Conservation (phyloP, 129 eudicot genomes). For the Lactuca saligna region DNA sequence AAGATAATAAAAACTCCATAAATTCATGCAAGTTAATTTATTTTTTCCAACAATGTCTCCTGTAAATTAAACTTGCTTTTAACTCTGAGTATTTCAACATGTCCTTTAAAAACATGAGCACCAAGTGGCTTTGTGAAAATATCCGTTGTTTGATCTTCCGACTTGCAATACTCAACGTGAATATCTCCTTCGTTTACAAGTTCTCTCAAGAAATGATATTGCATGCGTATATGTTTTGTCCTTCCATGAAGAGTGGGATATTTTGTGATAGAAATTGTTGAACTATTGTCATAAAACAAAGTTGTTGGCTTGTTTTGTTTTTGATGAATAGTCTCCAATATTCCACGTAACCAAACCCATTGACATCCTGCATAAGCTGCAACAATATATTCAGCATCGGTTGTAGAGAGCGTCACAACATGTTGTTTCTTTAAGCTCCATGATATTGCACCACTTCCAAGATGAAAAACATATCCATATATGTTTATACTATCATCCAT, state of each 20-base stretch:
- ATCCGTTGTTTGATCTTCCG: background rate
- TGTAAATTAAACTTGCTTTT: too few species aligned
- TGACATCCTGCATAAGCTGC: too few species aligned
- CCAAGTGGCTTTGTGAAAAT: too few species aligned
- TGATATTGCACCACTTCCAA: background rate
- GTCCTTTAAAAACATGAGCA: too few species aligned
- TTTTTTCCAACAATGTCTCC: too few species aligned
- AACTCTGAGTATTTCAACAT: too few species aligned
- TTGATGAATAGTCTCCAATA: background rate
- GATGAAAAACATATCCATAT: background rate
- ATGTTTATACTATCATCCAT: background rate
- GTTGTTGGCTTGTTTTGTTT: background rate
- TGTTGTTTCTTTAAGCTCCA: background rate
- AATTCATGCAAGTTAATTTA: too few species aligned
- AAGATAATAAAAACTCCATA: too few species aligned
- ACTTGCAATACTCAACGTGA: constrained; percentile 5
- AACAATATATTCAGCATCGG: too few species aligned
- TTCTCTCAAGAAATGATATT: background rate
- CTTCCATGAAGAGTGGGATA: background rate
- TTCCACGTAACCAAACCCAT: background rate
- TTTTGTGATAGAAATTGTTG: constrained; percentile 7
- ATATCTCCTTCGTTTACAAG: background rate
- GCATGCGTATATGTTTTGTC: background rate
- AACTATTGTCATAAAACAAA: constrained; percentile 2
- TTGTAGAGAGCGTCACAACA: background rate